Percentiles rank a stretch among this genome's conserved stretches.
phyloP scores from a whole-genome alignment of 2,329 filamentous ascomycete species.

The Aspergillus sp. region DNA sequence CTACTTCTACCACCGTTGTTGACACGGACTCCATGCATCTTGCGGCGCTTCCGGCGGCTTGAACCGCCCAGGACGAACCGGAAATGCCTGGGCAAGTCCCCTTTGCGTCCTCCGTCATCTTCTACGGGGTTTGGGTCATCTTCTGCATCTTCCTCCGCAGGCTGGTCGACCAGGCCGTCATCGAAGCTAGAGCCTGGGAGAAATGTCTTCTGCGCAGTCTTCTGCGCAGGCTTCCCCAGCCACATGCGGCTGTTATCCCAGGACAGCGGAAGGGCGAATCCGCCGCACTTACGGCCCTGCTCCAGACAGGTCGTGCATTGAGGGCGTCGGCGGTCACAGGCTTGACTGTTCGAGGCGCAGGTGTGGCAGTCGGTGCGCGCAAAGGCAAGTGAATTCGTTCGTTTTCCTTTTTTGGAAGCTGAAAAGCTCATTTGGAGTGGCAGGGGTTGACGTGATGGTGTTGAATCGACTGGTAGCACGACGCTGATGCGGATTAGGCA shows the following conservation, averaged over 20 bases:
- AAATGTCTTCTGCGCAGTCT: background rate
- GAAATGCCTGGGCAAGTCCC: no score
- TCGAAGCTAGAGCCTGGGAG: no score
- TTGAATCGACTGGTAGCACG: background rate
- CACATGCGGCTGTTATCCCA: conserved; percentile 14
- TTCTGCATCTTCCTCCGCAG: no score
- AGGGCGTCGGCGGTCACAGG: conserved; percentile 22
- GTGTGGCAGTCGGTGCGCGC: conserved; percentile 24
- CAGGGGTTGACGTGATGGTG: background rate
- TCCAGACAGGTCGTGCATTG: conserved; percentile 21
- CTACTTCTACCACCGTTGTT: no score
- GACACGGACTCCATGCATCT: no score
- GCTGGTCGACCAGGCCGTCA: no score
- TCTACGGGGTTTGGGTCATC: no score
- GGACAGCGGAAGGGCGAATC: conserved; percentile 8
- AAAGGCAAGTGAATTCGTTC: conserved; percentile 21
- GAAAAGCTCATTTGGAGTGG: background rate
- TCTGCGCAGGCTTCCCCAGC: background rate
- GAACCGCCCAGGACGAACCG: no score
- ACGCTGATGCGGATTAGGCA: background rate
- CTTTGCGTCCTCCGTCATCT: no score
- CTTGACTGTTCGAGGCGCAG: conserved; percentile 13
- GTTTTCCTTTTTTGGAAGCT: conserved; percentile 8
- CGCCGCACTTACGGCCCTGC: conserved; percentile 15
- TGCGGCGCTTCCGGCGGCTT: no score